Base-by-base conservation (phyloP, 805 yeast genomes). In the Suhomyces canberraensis region DNA sequence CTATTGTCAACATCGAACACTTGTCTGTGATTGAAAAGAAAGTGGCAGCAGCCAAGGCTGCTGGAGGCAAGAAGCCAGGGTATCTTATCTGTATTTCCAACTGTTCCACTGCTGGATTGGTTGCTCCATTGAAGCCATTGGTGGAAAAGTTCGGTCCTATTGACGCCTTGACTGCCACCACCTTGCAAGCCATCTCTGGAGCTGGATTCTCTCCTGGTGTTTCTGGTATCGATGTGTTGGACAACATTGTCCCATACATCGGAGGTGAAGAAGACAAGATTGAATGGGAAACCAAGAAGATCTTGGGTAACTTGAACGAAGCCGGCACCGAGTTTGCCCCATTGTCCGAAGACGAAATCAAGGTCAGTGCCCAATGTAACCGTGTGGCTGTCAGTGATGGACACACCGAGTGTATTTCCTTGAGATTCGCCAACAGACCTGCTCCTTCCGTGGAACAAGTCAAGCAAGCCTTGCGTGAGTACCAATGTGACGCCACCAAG, bases 131-230 rank as follows among this genome's bases (percentile, higher is more conserved):
- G 58, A 88, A 87, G 59, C 98, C 98, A n/a, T 73, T 93, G 52
- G 84, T 83, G 35, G 95, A 89, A 41, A 64, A 71, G 33, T 91
- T 86, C 57, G 98, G 98, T 33, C 97, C 98, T 30, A 77, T 93
- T 42, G 90, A 86, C 41, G 74, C 81, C 16, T 75, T 91, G 49
- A 82, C 95, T 11, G 78, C 95, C 33, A 87, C 97, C 37, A 93
- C 98, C 11, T 65, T 93, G 62, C 98, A 93, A 64, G 98, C 98
- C 25, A 87, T 93, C 47, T 90, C 98, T 3, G 98, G 98, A 51
- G 98, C 95, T 16, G 98, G 98, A 3, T 93, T 86, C 61, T 85
- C 96, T 8, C 98, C 98, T 33, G 98, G 98, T 61, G 95, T 90
- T 39, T 80, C 96, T 16, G 93, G 95, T 47, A 90, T 93, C 64